Evolutionary conservation across 192 early-diverging fungal genomes (phyloP).

Genomic region (Dissophora globulifera): DNA sequence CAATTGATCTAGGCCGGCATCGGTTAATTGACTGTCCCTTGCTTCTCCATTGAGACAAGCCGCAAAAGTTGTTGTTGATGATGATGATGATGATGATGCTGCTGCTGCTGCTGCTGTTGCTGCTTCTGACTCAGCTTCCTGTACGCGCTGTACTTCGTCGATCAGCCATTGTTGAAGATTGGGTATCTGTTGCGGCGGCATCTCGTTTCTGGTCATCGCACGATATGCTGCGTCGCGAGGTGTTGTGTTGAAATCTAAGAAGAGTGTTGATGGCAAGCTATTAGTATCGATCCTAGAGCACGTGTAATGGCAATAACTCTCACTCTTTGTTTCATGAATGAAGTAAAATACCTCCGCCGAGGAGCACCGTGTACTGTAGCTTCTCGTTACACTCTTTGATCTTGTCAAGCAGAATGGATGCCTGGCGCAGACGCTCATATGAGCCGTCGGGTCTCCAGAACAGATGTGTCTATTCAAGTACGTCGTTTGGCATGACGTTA

Average conservation of each 20-base stretch:
- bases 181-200: conserved; percentile 54
- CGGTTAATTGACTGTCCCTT: too few relatives aligned
- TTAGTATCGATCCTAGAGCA: too few relatives aligned
- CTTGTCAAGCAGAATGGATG: conserved; percentile 40
- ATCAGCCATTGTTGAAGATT: conserved; percentile 33
- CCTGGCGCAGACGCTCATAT: conserved; percentile 51
- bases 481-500: too few relatives aligned
- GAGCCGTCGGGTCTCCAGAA: conserved; percentile 55
- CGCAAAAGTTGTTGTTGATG: too few relatives aligned
- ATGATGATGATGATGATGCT: too few relatives aligned
- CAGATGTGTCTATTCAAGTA: conserved; percentile 34
- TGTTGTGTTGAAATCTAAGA: conserved; percentile 70
- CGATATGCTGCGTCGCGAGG: conserved; percentile 69
- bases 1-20: conserved; percentile 11
- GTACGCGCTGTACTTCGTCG: conserved; percentile 32
- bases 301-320: not conserved
- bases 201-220: conserved; percentile 57
- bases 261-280: too few relatives aligned
- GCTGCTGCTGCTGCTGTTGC: not conserved
- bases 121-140: conserved; percentile 26
- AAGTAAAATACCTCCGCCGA: conserved; percentile 47
- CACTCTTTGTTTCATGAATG: not conserved
- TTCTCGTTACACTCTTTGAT: conserved; percentile 42
- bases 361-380: conserved; percentile 31
- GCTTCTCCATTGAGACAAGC: too few relatives aligned